Evolutionary conservation across 805 yeast genomes (phyloP).

Genomic region (Yamadazyma laniorum): DNA sequence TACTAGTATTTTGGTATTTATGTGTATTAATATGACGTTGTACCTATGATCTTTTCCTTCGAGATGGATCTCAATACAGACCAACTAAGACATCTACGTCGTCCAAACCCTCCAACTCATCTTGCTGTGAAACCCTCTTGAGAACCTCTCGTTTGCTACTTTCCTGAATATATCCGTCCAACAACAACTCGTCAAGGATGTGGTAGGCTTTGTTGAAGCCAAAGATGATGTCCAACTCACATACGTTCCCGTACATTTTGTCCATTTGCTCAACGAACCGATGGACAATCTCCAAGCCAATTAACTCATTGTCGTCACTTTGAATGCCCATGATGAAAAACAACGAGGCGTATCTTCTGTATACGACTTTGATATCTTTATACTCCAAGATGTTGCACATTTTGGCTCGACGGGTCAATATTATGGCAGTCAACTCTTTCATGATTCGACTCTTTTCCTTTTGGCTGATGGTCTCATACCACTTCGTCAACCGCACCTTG

Average conservation of each 20-base stretch:
- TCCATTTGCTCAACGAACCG: constrained; percentile 97
- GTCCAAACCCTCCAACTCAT: constrained; percentile 79
- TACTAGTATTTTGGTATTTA: no score
- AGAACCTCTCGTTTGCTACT: constrained; percentile 77
- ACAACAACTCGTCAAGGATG: constrained; percentile 81
- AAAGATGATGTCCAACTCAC: constrained; percentile 95
- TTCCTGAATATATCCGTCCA: constrained; percentile 88
- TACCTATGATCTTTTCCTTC: no score
- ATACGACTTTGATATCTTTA: constrained; percentile 79
- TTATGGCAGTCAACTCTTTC: constrained; percentile 81
- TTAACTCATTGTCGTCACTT: constrained; percentile 78
- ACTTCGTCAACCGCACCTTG: constrained; percentile 85
- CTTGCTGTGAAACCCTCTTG: constrained; percentile 77
- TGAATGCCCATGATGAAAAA: constrained; percentile 88
- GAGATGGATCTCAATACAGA: constrained; percentile 16
- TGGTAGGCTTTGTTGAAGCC: constrained; percentile 93
- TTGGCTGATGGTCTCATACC: constrained; percentile 84
- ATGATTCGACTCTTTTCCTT: constrained; percentile 83
- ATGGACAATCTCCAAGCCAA: constrained; percentile 83
- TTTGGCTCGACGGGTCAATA: constrained; percentile 80
- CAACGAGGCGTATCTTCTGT: constrained; percentile 89
- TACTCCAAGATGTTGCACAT: constrained; percentile 95
- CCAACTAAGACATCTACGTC: constrained; percentile 46
- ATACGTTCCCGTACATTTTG: constrained; percentile 89
- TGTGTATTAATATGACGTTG: no score